A percentile compares a stretch with the other conserved stretches of the same genome.
phyloP scores from a whole-genome alignment of 768 basidiomycete genomes.

The Mycena floridula region DNA sequence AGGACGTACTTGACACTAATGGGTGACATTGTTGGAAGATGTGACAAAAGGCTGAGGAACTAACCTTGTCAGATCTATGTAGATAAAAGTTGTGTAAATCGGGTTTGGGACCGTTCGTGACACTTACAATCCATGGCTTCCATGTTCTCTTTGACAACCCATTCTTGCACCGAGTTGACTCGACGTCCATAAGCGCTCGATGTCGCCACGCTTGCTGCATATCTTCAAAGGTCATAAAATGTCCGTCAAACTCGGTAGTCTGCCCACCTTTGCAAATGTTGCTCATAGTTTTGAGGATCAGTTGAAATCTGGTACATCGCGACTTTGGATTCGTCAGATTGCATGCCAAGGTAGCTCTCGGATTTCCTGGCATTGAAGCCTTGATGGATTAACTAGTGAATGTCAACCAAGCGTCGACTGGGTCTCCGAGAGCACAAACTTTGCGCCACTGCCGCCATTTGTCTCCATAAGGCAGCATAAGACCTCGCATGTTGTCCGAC shows the following conservation, averaged over 20 bases:
- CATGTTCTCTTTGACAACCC: slow-evolving; percentile 41
- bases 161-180: slow-evolving; percentile 38
- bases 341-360: slow-evolving; percentile 38
- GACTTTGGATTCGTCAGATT: slow-evolving; percentile 41
- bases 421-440: slow-evolving; percentile 14
- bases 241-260: background rate
- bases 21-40: too few species aligned
- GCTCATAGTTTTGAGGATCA: slow-evolving; percentile 31
- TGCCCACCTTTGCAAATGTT: slow-evolving; percentile 32
- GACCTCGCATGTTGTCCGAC: slow-evolving; percentile 37
- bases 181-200: slow-evolving; percentile 38
- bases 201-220: slow-evolving; percentile 37
- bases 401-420: background rate
- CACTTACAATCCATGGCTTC: slow-evolving; percentile 35
- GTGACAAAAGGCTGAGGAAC: too few species aligned
- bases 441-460: slow-evolving; percentile 44
- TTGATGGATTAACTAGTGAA: slow-evolving; percentile 32
- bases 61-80: background rate
- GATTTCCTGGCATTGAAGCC: slow-evolving; percentile 36
- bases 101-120: too few species aligned
- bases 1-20: slow-evolving; percentile 28
- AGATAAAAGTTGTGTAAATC: too few species aligned
- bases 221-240: slow-evolving; percentile 19
- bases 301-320: slow-evolving; percentile 33
- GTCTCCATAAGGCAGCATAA: slow-evolving; percentile 38